Conservation (phyloP, 768 basidiomycete species). For the Boletus pseudopeckii region DNA sequence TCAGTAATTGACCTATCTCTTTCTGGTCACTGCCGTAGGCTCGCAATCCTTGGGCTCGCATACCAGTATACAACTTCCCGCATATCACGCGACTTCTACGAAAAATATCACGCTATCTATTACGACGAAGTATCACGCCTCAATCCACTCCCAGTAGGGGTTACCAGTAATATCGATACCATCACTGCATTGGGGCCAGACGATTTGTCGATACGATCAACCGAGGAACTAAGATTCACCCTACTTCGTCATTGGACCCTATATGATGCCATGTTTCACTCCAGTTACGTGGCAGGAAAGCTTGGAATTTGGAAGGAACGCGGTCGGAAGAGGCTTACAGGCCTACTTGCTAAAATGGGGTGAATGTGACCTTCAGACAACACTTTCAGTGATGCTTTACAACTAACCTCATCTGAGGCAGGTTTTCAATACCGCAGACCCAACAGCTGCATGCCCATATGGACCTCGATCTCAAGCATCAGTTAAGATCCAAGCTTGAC, state of each 20-base stretch:
- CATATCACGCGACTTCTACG: constrained; percentile 85
- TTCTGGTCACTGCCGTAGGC: constrained; percentile 44
- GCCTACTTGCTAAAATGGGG: constrained; percentile 98
- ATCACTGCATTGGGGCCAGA: constrained; percentile 68
- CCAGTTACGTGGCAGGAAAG: constrained; percentile 91
- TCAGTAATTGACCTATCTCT: background rate
- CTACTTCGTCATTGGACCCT: constrained; percentile 97
- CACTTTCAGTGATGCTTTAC: background rate
- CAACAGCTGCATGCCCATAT: constrained; percentile 94
- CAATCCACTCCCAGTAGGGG: constrained; percentile 57
- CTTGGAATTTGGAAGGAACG: constrained; percentile 96
- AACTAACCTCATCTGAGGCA: constrained; percentile 33
- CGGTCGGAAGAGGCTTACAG: constrained; percentile 84
- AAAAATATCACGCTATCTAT: constrained; percentile 74
- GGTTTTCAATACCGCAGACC: constrained; percentile 91
- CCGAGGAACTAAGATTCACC: constrained; percentile 91
- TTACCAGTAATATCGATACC: constrained; percentile 36
- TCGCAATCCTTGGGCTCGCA: constrained; percentile 90
- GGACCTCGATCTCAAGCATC: constrained; percentile 90
- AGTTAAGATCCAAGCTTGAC: constrained; percentile 76
- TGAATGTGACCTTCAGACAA: constrained; percentile 35
- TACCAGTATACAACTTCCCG: constrained; percentile 86
- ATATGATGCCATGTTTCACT: constrained; percentile 98
- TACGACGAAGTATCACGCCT: constrained; percentile 91
- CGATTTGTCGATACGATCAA: constrained; percentile 75